Evolutionary conservation across 176 grass and related monocot species (phyloP).

Genomic region (Cocos nucifera): DNA sequence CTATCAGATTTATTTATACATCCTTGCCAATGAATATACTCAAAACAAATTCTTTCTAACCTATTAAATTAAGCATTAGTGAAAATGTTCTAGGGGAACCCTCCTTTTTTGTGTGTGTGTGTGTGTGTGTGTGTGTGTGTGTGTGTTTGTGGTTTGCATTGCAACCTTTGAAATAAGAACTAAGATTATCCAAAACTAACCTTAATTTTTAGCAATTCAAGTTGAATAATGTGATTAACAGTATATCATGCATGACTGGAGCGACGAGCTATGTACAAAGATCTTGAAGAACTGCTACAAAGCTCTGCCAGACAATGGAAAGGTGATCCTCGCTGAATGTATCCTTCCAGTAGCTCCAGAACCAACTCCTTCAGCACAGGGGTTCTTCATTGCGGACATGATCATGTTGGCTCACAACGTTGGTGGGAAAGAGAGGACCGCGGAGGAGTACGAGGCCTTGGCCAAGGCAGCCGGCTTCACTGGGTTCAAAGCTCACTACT

Average conservation of each 20-base stretch:
- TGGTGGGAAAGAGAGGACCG: constrained; percentile 74
- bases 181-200: no score
- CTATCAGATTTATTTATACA: no score
- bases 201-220: no score
- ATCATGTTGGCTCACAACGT: constrained; percentile 99
- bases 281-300: constrained; percentile 89
- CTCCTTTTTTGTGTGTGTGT: no score
- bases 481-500: constrained; percentile 37
- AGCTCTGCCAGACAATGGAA: constrained; percentile 57
- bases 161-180: no score
- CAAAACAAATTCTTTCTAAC: no score
- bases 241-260: constrained; percentile 98
- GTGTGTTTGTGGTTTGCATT: no score
- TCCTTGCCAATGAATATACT: no score
- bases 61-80: no score
- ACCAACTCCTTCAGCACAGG: constrained; percentile 44
- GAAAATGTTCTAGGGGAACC: no score
- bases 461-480: constrained; percentile 48
- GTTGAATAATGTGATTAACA: constrained; percentile 2
- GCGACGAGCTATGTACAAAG: constrained; percentile 57
- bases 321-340: constrained; percentile 78
- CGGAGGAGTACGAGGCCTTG: constrained; percentile 60
- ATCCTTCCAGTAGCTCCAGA: constrained; percentile 53
- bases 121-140: no score
- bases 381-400: constrained; percentile 65